Base-by-base conservation (phyloP, 1,139 yeast species). In the Wickerhamomyces sp. region DNA sequence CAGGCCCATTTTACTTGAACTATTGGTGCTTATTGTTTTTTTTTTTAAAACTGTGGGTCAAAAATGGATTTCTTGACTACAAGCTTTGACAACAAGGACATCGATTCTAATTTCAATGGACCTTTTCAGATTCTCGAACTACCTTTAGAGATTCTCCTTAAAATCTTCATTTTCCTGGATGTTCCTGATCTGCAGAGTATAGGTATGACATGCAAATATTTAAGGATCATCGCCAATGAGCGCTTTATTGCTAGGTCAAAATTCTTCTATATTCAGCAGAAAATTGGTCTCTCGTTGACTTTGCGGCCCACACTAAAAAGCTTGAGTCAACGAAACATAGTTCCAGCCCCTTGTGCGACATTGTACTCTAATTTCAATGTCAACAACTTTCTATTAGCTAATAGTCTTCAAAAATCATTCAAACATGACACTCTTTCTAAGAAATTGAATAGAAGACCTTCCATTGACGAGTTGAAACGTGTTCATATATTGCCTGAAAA, bases 71-170 rank as follows among this genome's bases (percentile, higher is more conserved):
- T 48, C 28, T 39, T 49, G 21, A 49, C 52, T 2, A 45, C 42
- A 22, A 48, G 47, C 42, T 49, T 49, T 38, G 17, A 18, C 8
- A 24, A 37, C 2, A 44, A 40, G 13, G 45, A 47, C 19, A 25
- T 41, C 6, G 28, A 42, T 6, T 29, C 21, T 2, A 33, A 36
- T 17, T 47, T 46, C 37, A 35, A 38, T 4, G 51, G 39, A 3
- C 38, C 43, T 3, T 51, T 51, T 35, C 37, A 48, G 29, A 34
- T 51, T 8, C 21, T 45, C 13, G 51, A 51, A 15, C 36, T 51
- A 9, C 55, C 55, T 6, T 30, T 51, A 25, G 55, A 51, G 38
- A 32, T 51, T 4, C 39, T 51, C n/a, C 38, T 47, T 38, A 48
- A 48, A 16, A 40, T 48, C 9, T 31, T 48, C 16, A 43, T 49